Base-by-base conservation (phyloP, 129 eudicot species). In the Saposhnikovia divaricata region DNA sequence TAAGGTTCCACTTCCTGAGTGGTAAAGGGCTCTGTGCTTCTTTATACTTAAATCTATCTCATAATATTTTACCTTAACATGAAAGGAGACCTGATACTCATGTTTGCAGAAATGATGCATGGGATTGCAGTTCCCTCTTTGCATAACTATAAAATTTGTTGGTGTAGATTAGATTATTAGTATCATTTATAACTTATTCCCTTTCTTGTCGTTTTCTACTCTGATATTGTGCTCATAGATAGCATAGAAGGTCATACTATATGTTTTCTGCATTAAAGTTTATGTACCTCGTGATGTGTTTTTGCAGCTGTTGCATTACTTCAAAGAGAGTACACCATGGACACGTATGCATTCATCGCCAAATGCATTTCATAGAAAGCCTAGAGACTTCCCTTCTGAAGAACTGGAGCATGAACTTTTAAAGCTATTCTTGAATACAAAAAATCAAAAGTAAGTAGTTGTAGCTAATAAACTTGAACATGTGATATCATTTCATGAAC, bases 241-340 rank as follows among this genome's bases (percentile, higher is more conserved):
- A 66, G 40, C 21, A 31, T 5, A 28, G 40, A 27, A 66, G 38
- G 38, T 31, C 72, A 31, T 66, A 1, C 76, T 6, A 46, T 77
- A 27, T 57, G 18, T 59, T 77, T 69, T 28, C 38, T 23, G 66
- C 21, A 14, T n/a, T 34, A 13, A 74, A 77, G 13, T 4, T 80
- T 34, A 44, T 19, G 42, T 39, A 19, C 13, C 73, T 28, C 13
- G 13, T 57, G 65, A 73, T n/a, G 18, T 73, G 18, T 11, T 73
- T 80, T 21, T 72, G 84, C 93, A 91, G 97, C 85, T 94, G 31
- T 83, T 94, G 85, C 75, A 63, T 28, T n/a, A 77, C 65, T 91
- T 84, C 13, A 85, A 79, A 83, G 85, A 73, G 78, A 88, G 90
- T 81, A 78, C 77, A 53, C 96, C 97, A 4, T 91, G 98, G 98